Conservation (phyloP, 805 yeast species). For the Hanseniaspora clermontiae region DNA sequence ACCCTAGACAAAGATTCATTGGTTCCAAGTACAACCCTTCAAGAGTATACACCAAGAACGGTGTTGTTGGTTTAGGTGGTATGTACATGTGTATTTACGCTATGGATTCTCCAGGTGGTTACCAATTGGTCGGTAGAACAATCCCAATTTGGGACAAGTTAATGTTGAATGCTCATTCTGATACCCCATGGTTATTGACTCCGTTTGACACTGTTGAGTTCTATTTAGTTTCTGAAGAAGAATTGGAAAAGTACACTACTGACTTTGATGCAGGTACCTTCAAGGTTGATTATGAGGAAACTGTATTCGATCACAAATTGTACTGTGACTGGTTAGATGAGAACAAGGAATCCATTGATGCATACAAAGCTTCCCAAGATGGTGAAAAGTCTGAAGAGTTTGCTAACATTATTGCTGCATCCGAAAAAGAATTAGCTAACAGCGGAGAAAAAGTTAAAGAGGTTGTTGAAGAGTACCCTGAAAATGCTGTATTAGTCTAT, state of each 20-base stretch:
- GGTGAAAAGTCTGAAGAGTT: conserved; percentile 81
- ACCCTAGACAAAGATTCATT: conserved; percentile 84
- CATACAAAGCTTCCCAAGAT: conserved; percentile 52
- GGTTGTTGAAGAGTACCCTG: conserved; percentile 44
- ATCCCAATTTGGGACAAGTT: conserved; percentile 97
- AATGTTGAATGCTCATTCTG: conserved; percentile 54
- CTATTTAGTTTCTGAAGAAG: conserved; percentile 80
- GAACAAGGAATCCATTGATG: conserved; percentile 59
- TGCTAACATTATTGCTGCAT: conserved; percentile 65
- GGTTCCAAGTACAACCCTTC: conserved; percentile 96
- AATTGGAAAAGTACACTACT: conserved; percentile 56
- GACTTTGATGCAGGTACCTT: conserved; percentile 73
- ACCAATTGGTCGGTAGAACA: conserved; percentile 91
- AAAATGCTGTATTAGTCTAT: conserved; percentile 69
- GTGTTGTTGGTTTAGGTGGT: conserved; percentile 96
- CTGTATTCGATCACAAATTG: conserved; percentile 69
- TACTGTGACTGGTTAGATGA: conserved; percentile 69
- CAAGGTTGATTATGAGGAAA: conserved; percentile 58
- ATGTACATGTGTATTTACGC: conserved; percentile 98
- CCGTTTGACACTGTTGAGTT: conserved; percentile 93
- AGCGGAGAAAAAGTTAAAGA: conserved; percentile 36
- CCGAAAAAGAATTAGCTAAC: conserved; percentile 59
- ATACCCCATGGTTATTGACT: conserved; percentile 76
- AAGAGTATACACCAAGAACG: conserved; percentile 89
- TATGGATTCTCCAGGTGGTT: conserved; percentile 98